A percentile compares a stretch with the other conserved stretches of the same genome.
Evolutionary conservation across 2,329 filamentous ascomycete genomes (phyloP).

Genomic region (Cercospora janseana): DNA sequence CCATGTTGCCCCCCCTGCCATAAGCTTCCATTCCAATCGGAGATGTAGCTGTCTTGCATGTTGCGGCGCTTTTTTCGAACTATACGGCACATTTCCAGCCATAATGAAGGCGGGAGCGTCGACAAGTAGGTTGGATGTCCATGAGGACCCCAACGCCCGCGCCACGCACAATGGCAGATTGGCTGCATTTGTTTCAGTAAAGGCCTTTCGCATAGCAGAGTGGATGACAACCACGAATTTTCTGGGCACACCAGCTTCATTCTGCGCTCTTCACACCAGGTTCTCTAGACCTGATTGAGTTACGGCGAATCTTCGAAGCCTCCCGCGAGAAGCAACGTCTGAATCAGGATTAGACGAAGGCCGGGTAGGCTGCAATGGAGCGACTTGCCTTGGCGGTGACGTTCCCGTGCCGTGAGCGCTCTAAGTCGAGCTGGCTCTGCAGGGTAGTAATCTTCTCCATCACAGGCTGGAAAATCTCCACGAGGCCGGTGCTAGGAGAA

Average conservation of each 20-base stretch:
- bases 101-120: slow-evolving; percentile 18
- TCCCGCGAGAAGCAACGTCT: slow-evolving; percentile 19
- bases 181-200: background rate
- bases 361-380: background rate
- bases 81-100: background rate
- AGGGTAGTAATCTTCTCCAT: slow-evolving; percentile 13
- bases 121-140: slow-evolving; percentile 19
- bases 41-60: background rate
- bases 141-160: slow-evolving; percentile 18
- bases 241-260: slow-evolving; percentile 15
- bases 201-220: background rate
- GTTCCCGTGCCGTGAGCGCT: slow-evolving; percentile 3
- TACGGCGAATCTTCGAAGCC: slow-evolving; percentile 21
- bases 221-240: slow-evolving; percentile 6
- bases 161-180: slow-evolving; percentile 22
- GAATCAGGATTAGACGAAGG: background rate
- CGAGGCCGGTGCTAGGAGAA: background rate
- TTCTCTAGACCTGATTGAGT: slow-evolving; percentile 6
- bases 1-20: background rate
- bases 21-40: background rate
- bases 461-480: slow-evolving; percentile 16
- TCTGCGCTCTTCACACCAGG: slow-evolving; percentile 3
- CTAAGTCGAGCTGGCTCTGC: slow-evolving; percentile 19
- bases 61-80: slow-evolving; percentile 14
- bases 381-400: slow-evolving; percentile 12